phyloP scores from a whole-genome alignment of 495 filamentous ascomycete species.

The Aspergillus mulundensis region DNA sequence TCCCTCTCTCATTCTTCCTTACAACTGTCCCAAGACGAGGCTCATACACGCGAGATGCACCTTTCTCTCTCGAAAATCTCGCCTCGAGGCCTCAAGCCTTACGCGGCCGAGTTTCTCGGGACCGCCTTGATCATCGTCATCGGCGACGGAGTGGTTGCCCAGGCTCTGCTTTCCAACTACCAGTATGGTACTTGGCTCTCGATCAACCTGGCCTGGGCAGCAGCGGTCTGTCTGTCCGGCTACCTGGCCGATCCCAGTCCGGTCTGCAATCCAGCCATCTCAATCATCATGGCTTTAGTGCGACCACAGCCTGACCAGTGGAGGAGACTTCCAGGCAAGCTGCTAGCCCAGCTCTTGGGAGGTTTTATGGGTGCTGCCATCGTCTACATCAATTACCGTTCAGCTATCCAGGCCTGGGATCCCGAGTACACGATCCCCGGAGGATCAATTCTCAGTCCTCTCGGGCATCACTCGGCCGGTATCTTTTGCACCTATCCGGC shows the following conservation, averaged over 20 bases:
- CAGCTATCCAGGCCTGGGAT: slow-evolving; percentile 33
- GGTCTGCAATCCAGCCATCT: slow-evolving; percentile 30
- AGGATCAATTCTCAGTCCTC: slow-evolving; percentile 32
- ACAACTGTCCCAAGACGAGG: too few species aligned
- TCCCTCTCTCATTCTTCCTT: neutral
- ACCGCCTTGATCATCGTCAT: slow-evolving; percentile 34
- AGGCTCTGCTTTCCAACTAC: slow-evolving; percentile 33
- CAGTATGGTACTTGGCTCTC: slow-evolving; percentile 37
- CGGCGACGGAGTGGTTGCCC: slow-evolving; percentile 35
- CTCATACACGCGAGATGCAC: slow-evolving; percentile 5
- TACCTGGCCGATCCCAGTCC: slow-evolving; percentile 31
- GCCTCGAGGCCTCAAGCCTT: slow-evolving; percentile 26
- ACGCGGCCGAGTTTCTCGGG: slow-evolving; percentile 34
- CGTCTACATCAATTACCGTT: slow-evolving; percentile 36
- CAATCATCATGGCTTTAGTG: slow-evolving; percentile 27
- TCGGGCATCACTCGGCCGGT: slow-evolving; percentile 32
- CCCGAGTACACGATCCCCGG: slow-evolving; percentile 37
- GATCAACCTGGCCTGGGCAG: slow-evolving; percentile 35
- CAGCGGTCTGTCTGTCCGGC: slow-evolving; percentile 29
- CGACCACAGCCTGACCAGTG: slow-evolving; percentile 30
- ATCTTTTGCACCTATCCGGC: slow-evolving; percentile 34
- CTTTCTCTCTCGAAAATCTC: slow-evolving; percentile 18
- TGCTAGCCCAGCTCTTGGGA: slow-evolving; percentile 31
- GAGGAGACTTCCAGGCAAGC: slow-evolving; percentile 27
- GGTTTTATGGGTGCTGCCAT: slow-evolving; percentile 33